Base-by-base conservation (phyloP, 2,329 filamentous ascomycete genomes). In the Aspergillus pseudotamarii region DNA sequence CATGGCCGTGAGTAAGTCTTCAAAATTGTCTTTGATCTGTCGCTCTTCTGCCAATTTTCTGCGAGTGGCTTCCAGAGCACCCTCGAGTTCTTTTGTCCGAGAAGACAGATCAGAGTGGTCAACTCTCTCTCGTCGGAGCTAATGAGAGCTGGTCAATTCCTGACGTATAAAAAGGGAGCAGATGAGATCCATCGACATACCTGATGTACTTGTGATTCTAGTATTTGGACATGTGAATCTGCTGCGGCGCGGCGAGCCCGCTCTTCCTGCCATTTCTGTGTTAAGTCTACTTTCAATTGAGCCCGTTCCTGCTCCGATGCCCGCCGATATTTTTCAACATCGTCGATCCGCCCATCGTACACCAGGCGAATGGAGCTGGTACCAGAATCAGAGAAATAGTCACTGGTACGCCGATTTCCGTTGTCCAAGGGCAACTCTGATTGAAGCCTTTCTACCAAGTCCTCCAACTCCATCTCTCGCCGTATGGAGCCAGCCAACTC, bases 371-470 rank as follows among this genome's bases (percentile, higher is more conserved):
- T 86, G 1, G 93, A 94, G 76, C 93, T 94, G 62, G 92, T 90
- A 36, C 95, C 95, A 6, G 94, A 97, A 77, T 99, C 95, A 2
- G 95, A 99, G 76, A 95, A 99, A 80, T 99, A 98, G 79, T 99
- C 95, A 79, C 95, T 98, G 11, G 92, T 96, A 64, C 94, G 87
- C 75, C 91, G 90, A 66, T 86, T 89, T 32, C 85, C 74, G 1
- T 59, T 64, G n/a, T 83, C 78, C 71, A 69, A 82, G 74, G 77
- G 83, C 79, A 72, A 84, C 73, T 97, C 93, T n/a, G 88, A 82
- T 76, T 97, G 94, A 70, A 96, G 81, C 62, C 91, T 86, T 69
- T 99, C 95, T 0, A 98, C 89, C 54, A 98, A 84, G 77, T 99
- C 95, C 78, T 99, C 95, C 36, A 99, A 80, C 71, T 99, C 95